Base-by-base conservation (phyloP, 2,329 filamentous ascomycete genomes). In the Chalaropsis ovoidea region DNA sequence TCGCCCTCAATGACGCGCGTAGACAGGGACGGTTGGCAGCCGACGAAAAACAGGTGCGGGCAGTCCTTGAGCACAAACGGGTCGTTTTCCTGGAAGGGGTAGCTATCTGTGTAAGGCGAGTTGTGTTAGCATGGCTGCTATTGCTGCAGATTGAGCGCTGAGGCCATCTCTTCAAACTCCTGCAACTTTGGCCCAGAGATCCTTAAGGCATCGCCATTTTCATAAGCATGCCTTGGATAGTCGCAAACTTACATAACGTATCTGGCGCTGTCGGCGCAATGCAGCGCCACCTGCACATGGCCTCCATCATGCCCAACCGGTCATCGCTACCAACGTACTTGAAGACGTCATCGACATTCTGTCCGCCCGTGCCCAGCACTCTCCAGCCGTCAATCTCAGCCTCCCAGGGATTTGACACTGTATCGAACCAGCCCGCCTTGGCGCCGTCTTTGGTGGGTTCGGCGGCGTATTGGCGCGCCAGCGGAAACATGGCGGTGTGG, bases 251-350 rank as follows among this genome's bases (percentile, higher is more conserved):
- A 93, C 91, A 96, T 54, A 99, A 74, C 0, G 95, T 99, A 75
- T 99, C 95, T 0, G 95, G 94, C 1, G 94, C 94, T 0, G 94
- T 99, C 1, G 94, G 94, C 4, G 94, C 94, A 69, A 86, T 86
- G 72, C 90, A 89, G 68, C 94, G 83, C 94, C 94, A 99, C 67
- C 91, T 82, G 70, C 95, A 86, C 84, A 95, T 94, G 66, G 87
- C 86, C 75, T 97, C 94, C 88, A 97, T 94, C 82, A 96, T 89
- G 60, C 87, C 86, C 31, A 97, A 73, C 22, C 92, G 79, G 70
- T 91, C 85, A 52, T 90, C 84, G 43, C 84, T 86, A 66, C 87
- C 85, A 31, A 97, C 82, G 72, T 99, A 99, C 74, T 93, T 94
- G 75, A 91, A 89, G 2, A 97, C 84, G 74, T 99, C 95, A 71